A percentile compares a stretch with the other conserved stretches of the same genome.
These are phyloP conservation scores for Clausena lansium DNA, from an alignment of 345 rosid genomes.

Conservation along the genomic window DNA sequence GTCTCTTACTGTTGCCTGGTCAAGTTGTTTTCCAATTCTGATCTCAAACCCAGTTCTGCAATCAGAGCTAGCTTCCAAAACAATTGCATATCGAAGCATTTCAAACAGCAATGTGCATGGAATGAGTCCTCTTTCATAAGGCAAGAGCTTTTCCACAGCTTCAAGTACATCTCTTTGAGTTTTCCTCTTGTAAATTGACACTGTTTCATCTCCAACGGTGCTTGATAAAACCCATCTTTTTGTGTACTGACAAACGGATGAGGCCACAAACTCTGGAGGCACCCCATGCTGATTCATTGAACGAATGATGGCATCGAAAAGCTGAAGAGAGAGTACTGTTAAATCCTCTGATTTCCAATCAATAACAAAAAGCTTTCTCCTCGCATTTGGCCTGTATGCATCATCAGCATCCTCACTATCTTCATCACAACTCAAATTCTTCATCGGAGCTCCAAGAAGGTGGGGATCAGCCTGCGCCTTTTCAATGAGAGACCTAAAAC, in stretches of 20 bases:
- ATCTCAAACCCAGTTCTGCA: constrained; percentile 68
- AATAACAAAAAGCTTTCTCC: constrained; percentile 55
- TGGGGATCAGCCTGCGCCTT: constrained; percentile 57
- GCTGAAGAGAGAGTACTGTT: constrained; percentile 47
- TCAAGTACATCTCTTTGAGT: constrained; percentile 49
- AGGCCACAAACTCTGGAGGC: constrained; percentile 39
- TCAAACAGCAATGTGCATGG: constrained; percentile 54
- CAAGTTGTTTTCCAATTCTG: constrained; percentile 74
- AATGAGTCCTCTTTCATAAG: constrained; percentile 46
- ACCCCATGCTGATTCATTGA: constrained; percentile 39
- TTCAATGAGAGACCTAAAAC: constrained; percentile 53
- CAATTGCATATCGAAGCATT: constrained; percentile 50
- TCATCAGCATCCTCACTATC: constrained; percentile 31
- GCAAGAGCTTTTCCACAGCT: constrained; percentile 66
- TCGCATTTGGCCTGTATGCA: constrained; percentile 53
- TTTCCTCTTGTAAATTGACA: constrained; percentile 40
- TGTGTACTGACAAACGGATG: constrained; percentile 57
- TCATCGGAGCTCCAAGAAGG: constrained; percentile 59
- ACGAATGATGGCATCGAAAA: constrained; percentile 45
- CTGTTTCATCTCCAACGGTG: constrained; percentile 15
- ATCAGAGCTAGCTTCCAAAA: constrained; percentile 44
- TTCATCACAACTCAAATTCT: constrained; percentile 9
- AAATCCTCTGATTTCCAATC: constrained; percentile 65
- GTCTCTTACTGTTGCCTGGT: constrained; percentile 57
- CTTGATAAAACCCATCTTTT: constrained; percentile 44